A percentile compares a stretch with the other conserved stretches of the same genome.
These are phyloP conservation scores for Chaetomiaceae sp. DNA, from an alignment of 2,329 filamentous ascomycete species.

Conservation along the genomic window DNA sequence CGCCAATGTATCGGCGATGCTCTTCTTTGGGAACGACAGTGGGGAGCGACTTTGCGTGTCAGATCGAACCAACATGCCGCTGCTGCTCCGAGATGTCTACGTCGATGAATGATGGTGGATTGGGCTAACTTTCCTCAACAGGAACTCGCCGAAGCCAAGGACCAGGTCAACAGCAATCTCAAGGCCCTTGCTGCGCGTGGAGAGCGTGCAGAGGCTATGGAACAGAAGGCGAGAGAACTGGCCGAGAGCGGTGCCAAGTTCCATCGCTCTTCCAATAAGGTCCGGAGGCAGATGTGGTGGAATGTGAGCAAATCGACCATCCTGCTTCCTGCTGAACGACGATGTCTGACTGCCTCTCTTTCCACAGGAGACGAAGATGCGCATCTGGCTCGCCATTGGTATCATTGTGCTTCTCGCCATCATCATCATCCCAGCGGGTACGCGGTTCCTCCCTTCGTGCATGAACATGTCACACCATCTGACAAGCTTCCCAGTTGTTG, in stretches of 20 bases:
- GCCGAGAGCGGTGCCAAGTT: constrained; percentile 92
- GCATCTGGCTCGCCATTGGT: constrained; percentile 88
- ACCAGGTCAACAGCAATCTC: constrained; percentile 72
- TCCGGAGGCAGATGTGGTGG: constrained; percentile 99
- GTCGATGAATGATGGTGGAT: background rate
- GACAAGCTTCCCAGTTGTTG: constrained; percentile 21
- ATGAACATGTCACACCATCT: background rate
- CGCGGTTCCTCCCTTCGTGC: constrained; percentile 30
- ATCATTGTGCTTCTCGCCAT: constrained; percentile 88
- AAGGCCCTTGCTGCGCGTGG: constrained; percentile 56
- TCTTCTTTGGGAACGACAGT: background rate
- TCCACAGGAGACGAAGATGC: constrained; percentile 99
- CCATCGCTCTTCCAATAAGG: constrained; percentile 90
- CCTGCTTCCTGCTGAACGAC: background rate
- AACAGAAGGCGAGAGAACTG: constrained; percentile 93
- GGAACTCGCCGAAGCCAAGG: constrained; percentile 99
- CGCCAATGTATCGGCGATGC: no score
- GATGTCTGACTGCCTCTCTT: constrained; percentile 12
- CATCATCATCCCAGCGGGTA: constrained; percentile 92
- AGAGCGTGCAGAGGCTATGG: constrained; percentile 78
- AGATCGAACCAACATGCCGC: background rate
- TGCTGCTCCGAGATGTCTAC: background rate
- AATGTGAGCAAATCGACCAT: constrained; percentile 44
- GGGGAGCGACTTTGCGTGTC: background rate
- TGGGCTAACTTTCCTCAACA: constrained; percentile 37